Evolutionary conservation across 2,329 filamentous ascomycete genomes (phyloP).

Genomic region (Claviceps sp.): DNA sequence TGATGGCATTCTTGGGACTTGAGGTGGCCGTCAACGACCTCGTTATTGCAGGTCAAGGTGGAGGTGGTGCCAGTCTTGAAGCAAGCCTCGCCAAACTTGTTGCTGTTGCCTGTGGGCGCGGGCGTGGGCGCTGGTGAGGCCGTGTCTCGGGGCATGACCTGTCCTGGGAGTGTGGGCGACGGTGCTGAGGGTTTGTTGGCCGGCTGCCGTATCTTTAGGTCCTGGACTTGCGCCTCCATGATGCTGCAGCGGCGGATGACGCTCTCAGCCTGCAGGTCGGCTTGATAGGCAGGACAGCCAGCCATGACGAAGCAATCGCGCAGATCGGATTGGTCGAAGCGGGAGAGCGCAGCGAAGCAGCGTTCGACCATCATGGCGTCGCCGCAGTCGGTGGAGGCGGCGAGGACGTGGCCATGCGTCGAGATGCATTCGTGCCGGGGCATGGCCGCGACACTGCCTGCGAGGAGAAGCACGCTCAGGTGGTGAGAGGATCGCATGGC

Average conservation of each 20-base stretch:
- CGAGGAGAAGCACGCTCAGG: slow-evolving; percentile 16
- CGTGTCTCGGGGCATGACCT: neutral
- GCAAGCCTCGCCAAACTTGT: slow-evolving; percentile 18
- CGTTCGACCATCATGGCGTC: slow-evolving; percentile 25
- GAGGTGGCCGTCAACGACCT: slow-evolving; percentile 22
- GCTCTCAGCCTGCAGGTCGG: slow-evolving; percentile 16
- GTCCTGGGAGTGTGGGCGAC: neutral
- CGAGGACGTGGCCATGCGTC: slow-evolving; percentile 24
- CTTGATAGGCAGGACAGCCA: slow-evolving; percentile 21
- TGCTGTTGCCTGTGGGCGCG: neutral
- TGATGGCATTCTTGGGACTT: slow-evolving; percentile 26
- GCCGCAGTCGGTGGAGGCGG: slow-evolving; percentile 27
- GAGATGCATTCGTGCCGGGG: slow-evolving; percentile 26
- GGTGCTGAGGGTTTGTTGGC: neutral
- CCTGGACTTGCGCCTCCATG: slow-evolving; percentile 10
- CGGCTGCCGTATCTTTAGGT: slow-evolving; percentile 18
- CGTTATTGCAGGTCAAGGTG: slow-evolving; percentile 26
- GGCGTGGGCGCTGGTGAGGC: neutral
- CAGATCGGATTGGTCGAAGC: slow-evolving; percentile 20
- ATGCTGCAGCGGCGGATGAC: slow-evolving; percentile 21
- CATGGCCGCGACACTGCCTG: slow-evolving; percentile 20
- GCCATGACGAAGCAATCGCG: slow-evolving; percentile 22
- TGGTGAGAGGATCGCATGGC: neutral
- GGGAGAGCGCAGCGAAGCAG: slow-evolving; percentile 26
- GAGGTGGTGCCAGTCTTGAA: slow-evolving; percentile 18